Conservation (phyloP, 306 rosid species). For the Citrullus mucosospermus region DNA sequence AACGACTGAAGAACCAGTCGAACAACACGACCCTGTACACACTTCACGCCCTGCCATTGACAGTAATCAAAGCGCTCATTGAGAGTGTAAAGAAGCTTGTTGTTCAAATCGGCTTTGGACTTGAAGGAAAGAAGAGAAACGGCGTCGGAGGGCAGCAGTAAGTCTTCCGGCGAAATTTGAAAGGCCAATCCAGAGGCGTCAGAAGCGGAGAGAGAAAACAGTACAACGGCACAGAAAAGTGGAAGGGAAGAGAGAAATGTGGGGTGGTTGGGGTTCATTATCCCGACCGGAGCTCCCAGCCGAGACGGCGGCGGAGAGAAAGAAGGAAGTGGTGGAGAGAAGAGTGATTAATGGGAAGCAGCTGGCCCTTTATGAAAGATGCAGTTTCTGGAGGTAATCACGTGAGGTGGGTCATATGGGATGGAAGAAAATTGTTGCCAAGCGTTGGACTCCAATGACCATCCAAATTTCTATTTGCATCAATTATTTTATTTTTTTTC, state of each 20-base stretch:
- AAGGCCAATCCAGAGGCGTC: neutral
- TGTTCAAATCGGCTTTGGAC: conserved; percentile 55
- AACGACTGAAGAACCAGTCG: conserved; percentile 29
- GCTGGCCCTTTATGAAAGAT: neutral
- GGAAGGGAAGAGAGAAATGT: neutral
- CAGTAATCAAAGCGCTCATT: conserved; percentile 72
- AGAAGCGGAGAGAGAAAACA: neutral
- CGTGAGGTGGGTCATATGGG: conserved; percentile 1
- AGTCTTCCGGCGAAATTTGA: conserved; percentile 2
- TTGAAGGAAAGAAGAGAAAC: conserved; percentile 57
- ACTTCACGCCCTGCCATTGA: conserved; percentile 80
- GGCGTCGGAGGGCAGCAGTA: conserved; percentile 39
- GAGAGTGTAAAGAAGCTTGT: conserved; percentile 50
- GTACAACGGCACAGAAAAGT: neutral
- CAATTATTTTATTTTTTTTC: neutral
- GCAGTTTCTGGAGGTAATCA: neutral
- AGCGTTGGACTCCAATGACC: neutral
- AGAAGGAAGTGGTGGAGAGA: neutral
- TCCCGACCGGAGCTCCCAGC: neutral
- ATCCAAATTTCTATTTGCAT: neutral
- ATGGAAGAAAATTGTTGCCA: neutral
- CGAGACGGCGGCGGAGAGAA: neutral
- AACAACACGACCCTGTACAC: conserved; percentile 63
- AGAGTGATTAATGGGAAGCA: neutral
- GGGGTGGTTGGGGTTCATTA: neutral